Base-by-base conservation (phyloP, 805 yeast genomes). In the Metschnikowia chrysomelidarum region DNA sequence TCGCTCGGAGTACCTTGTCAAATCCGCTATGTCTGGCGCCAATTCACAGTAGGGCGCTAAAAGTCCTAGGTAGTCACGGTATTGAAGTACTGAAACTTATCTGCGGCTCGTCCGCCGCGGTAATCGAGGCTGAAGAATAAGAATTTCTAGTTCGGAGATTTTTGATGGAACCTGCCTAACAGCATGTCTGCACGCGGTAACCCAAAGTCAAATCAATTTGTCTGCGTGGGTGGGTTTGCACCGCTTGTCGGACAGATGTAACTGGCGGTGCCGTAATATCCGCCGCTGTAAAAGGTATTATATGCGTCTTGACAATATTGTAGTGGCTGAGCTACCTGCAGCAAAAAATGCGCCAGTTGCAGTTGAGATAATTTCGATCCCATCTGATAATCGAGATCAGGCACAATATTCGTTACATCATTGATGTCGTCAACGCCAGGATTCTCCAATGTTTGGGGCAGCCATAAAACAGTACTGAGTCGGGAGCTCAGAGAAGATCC, bases 401-500 rank as follows among this genome's bases (percentile, higher is more conserved):
- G 14, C 4, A 15, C 30, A 13, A 34, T 7, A 6, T 21, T 32
- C 9, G 13, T 23, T 2, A 7, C 11, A 4, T 21, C 27, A n/a
- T n/a, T n/a, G 7, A 12, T 13, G 24, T 4, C 7, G 9, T 34
- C 33, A 5, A 15, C 15, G 3, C 14, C 33, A 4, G 34, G 25
- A 7, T 7, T 10, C 5, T 36, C 40, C 15, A 35, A 31, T 14
- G 39, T 21, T 24, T 25, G 39, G 9, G 35, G 40, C 35, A 36
- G 40, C 40, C 40, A 36, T 12, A 22, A 17, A n/a, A 28, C 21
- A 19, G 32, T 27, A 25, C 35, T 23, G 13, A 26, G 27, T 12
- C 35, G 13, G 6, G 40, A 27, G 27, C 35, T 36, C 40, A 36
- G 40, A 12, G 12, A 23, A 5, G 40, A 36, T 4, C 24, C 27